Conservation (phyloP, 2,329 filamentous ascomycete species). For the Fusarium tricinctum region DNA sequence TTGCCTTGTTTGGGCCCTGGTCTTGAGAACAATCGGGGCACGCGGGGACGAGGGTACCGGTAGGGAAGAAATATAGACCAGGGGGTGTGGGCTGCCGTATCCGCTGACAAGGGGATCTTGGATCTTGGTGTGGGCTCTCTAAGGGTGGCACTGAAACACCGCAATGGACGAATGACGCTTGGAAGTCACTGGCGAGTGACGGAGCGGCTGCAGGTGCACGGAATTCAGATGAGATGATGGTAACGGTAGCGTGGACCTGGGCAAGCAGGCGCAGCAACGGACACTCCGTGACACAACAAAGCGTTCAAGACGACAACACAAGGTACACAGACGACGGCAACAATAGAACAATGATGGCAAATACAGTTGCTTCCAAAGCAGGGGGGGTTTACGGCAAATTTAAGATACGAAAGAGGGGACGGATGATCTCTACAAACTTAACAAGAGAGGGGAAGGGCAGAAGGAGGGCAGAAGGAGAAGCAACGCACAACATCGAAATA, state of each 20-base stretch:
- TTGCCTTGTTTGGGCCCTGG: constrained; percentile 53
- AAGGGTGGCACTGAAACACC: constrained; percentile 52
- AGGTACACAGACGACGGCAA: constrained; percentile 30
- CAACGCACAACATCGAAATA: constrained; percentile 47
- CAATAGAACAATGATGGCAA: constrained; percentile 18
- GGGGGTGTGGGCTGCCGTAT: constrained; percentile 51
- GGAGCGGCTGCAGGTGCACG: constrained; percentile 48
- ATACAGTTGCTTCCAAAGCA: constrained; percentile 26
- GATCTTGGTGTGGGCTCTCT: constrained; percentile 49
- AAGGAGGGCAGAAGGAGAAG: constrained; percentile 43
- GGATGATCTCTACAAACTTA: constrained; percentile 21
- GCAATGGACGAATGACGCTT: constrained; percentile 50
- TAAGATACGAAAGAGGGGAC: constrained; percentile 21
- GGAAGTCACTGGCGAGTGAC: constrained; percentile 46
- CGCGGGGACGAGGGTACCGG: constrained; percentile 53
- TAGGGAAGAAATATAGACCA: constrained; percentile 53
- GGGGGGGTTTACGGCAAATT: constrained; percentile 25
- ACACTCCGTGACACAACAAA: constrained; percentile 45
- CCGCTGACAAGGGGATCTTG: constrained; percentile 52
- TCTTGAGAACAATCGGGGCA: constrained; percentile 51
- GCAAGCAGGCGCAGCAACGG: constrained; percentile 46
- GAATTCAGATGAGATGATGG: constrained; percentile 48
- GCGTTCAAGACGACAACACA: constrained; percentile 42
- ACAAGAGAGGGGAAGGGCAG: constrained; percentile 36
- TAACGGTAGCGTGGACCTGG: constrained; percentile 46